Base-by-base conservation (phyloP, 202 grass and related monocot genomes). In the Zizania palustris region DNA sequence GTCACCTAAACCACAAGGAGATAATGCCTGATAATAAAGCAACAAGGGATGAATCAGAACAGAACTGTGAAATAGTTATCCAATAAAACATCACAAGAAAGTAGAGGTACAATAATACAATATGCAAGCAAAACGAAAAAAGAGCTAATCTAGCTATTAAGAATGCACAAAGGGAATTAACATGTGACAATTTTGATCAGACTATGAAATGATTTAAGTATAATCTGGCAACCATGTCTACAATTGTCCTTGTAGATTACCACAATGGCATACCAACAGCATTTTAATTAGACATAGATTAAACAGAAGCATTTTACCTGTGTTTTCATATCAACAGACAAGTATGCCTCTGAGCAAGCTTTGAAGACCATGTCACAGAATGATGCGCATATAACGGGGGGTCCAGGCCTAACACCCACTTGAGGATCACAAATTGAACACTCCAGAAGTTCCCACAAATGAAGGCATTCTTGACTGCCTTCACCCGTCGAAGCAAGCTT, bases 361-460 rank as follows among this genome's bases (percentile, higher is more conserved):
- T 95, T 48, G 10, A 87, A 89, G 72, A 99, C 87, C 92, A 88
- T 95, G 73, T 89, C 64, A 7, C 96, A 99, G 74, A 95, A 99
- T n/a, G 89, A 87, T 34, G 81, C 62, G 40, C 96, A 99, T 60
- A 99, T 69, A 45, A 83, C 69, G 53, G 96, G 96, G 56, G 85
- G 95, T 65, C 95, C 91, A 57, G 89, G 42, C 44, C 67, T 84
- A 72, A 90, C 76, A 68, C 96, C 96, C 8, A 90, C 75, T 37
- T 66, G 70, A 43, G 87, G 92, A 78, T 99, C 89, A 58, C 96
- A 99, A 69, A 99, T 83, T 21, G 92, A 95, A 81, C 89, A 95
- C 74, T 99, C 96, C 3, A 99, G 74, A 76, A 99, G 55, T 72
- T 99, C 96, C 96, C 96, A 99, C 59, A 99, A 60, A 89, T 95